phyloP scores from a whole-genome alignment of 331 rosid species.

The Spiraea crenata region DNA sequence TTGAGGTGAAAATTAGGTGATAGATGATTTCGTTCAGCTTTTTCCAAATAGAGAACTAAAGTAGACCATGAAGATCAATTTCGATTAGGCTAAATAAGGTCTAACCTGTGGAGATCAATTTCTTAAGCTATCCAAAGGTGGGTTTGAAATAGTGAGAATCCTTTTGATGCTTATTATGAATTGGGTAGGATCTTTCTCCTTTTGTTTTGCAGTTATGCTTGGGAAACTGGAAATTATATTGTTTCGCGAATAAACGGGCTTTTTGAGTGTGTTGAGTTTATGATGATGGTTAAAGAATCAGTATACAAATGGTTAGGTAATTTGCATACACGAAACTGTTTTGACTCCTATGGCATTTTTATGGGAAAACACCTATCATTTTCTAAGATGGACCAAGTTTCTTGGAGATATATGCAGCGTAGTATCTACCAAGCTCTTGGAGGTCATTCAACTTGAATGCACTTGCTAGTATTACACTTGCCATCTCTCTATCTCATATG shows the following conservation, averaged over 20 bases:
- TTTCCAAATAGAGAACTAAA: not conserved
- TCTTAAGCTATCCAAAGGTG: not conserved
- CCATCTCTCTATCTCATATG: not conserved
- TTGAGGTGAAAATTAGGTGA: not conserved
- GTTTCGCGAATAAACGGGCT: not conserved
- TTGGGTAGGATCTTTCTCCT: not conserved
- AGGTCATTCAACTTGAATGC: not conserved
- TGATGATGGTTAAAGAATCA: not conserved
- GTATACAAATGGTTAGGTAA: not conserved
- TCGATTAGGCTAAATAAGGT: not conserved
- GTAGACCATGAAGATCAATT: not conserved
- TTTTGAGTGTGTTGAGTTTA: not conserved
- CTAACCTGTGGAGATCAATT: constrained; percentile 4
- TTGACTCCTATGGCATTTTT: too few relatives aligned
- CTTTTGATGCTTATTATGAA: not conserved
- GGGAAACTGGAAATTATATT: not conserved
- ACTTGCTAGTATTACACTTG: not conserved
- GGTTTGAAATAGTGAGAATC: not conserved
- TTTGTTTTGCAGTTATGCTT: not conserved
- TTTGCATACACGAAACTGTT: not conserved
- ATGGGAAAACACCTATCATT: too few relatives aligned
- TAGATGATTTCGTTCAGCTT: not conserved
- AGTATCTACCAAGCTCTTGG: not conserved
- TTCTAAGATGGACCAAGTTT: too few relatives aligned
- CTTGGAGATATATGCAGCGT: not conserved